Evolutionary conservation across 1,284 basidiomycete genomes (phyloP), one percentile per base, ranked within the genome.

Genomic region (Sanghuangporus weigelae): DNA sequence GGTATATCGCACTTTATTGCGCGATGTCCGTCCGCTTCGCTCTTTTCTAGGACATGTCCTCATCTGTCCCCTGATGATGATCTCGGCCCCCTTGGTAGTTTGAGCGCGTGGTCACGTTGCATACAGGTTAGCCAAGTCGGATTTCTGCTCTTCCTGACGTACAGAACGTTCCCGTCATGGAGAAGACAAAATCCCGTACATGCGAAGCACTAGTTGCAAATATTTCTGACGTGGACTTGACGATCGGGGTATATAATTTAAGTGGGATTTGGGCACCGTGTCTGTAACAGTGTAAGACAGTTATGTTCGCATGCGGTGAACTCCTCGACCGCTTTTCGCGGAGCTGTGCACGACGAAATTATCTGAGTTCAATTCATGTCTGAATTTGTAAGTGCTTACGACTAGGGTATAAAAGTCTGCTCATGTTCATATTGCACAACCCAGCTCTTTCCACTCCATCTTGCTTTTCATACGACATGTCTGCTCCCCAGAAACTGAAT

Each of bases 401-500:
- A 5, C 35, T 53, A 26, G 10, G 14, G 42, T 44, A 57, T 46
- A 46, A 46, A 53, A 14, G 10, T 42, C 35, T 3, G n/a, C 26
- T 14, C 38, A 54, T 16, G 14, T 21, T 40, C 7, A 14, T 7
- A 26, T 53, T 23, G 26, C 21, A 26, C 57, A 58, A 12, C 11
- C 31, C 19, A 58, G 31, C 31, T n/a, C 26, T 31, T 26, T 53
- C 51, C 51, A 35, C 23, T 35, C 12, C 51, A 53, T 53, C 50
- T 53, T 51, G 38, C 48, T 44, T 8, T 36, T 10, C n/a, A n/a
- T 12, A 19, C 40, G 19, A 14, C 8, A 63, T 54, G 7, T 23
- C 21, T 26, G 11, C 51, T 11, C 51, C 51, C 11, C 23, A 12
- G 21, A 26, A 53, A 21, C 26, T 53, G 67, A 69, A 62, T 67